Evolutionary conservation across 2,329 filamentous ascomycete species (phyloP).

Genomic region (Penicillium sp.): DNA sequence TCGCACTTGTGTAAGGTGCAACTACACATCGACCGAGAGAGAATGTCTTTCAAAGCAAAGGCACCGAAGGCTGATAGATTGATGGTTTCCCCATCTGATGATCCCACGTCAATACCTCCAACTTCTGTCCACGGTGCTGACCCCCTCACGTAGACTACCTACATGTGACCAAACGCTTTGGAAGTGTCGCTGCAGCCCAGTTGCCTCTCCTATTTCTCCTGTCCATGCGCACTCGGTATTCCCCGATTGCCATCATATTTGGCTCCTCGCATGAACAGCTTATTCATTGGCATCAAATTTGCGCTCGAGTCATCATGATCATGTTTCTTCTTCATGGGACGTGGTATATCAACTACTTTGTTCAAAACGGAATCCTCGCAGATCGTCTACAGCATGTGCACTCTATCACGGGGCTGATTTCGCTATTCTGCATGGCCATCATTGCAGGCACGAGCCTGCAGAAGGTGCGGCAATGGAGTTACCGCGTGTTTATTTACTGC

Average conservation of each 20-base stretch:
- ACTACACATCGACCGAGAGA: background rate
- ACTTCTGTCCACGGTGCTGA: background rate
- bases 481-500: conserved; percentile 13
- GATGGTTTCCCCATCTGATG: background rate
- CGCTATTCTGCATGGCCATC: background rate
- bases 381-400: conserved; percentile 48
- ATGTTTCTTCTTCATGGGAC: conserved; percentile 52
- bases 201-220: conserved; percentile 59
- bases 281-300: conserved; percentile 54
- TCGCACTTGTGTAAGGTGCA: background rate
- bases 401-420: conserved; percentile 6
- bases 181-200: conserved; percentile 58
- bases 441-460: conserved; percentile 8
- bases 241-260: conserved; percentile 54
- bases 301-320: conserved; percentile 54
- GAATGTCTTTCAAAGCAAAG: background rate
- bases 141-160: conserved; percentile 52
- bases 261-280: conserved; percentile 56
- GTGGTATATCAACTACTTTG: conserved; percentile 59
- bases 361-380: conserved; percentile 47
- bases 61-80: background rate
- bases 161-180: conserved; percentile 60
- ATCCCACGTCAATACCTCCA: background rate
- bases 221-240: conserved; percentile 49
- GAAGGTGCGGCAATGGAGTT: conserved; percentile 8